Conservation (phyloP, 2,329 filamentous ascomycete genomes). For the Pseudogymnoascus destructans region DNA sequence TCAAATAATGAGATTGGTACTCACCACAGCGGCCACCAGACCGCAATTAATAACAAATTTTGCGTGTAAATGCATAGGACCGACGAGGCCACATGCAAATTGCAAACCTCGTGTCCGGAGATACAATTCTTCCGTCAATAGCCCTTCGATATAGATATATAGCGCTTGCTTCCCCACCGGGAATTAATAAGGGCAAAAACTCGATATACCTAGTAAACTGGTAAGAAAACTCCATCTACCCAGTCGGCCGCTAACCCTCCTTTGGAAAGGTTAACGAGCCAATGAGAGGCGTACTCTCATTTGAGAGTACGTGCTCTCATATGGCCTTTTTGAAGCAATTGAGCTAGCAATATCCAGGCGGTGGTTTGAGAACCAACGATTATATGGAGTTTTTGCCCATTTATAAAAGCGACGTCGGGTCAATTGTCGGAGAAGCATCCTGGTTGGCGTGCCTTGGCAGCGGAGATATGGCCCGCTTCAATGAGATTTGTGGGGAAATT, state of each 20-base stretch:
- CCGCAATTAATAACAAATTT: background rate
- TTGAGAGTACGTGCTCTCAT: too few relatives aligned
- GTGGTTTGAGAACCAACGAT: too few relatives aligned
- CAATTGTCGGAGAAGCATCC: background rate
- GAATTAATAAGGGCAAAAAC: too few relatives aligned
- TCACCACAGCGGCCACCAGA: background rate
- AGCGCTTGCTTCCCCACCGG: background rate
- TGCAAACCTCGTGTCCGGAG: background rate
- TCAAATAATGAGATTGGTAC: background rate
- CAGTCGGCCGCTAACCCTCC: too few relatives aligned
- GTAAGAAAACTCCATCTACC: too few relatives aligned
- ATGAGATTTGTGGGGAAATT: background rate
- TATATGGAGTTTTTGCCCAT: too few relatives aligned
- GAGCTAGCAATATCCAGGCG: too few relatives aligned
- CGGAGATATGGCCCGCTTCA: background rate
- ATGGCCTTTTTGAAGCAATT: too few relatives aligned
- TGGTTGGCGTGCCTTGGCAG: slow-evolving; percentile 2
- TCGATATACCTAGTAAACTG: too few relatives aligned
- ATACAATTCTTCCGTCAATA: background rate
- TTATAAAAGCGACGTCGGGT: background rate
- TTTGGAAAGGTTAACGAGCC: too few relatives aligned
- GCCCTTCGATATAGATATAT: background rate
- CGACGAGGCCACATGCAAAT: background rate
- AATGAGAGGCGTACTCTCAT: too few relatives aligned
- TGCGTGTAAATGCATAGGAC: background rate